Evolutionary conservation across 1,284 basidiomycete genomes (phyloP).

Genomic region (Agroathelia rolfsii): DNA sequence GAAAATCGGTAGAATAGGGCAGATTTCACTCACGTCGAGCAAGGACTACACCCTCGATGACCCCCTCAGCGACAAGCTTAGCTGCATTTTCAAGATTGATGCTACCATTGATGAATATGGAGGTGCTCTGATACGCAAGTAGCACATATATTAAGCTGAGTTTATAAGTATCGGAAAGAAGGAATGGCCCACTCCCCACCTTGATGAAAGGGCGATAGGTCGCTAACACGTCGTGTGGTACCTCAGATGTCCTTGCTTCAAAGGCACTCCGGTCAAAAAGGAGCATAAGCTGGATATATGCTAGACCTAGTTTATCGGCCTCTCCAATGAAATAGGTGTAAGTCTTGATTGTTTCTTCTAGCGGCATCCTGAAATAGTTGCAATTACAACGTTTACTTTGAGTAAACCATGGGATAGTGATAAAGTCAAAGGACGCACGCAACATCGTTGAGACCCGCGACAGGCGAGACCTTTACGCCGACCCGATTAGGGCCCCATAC

Average conservation of each 20-base stretch:
- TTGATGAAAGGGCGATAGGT: slow-evolving; percentile 27
- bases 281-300: slow-evolving; percentile 11
- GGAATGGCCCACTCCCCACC: too few species aligned
- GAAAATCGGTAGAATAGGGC: too few species aligned
- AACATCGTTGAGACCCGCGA: slow-evolving; percentile 21
- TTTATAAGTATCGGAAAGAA: too few species aligned
- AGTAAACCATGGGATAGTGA: too few species aligned
- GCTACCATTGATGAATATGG: slow-evolving; percentile 15
- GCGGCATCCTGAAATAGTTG: slow-evolving; percentile 19
- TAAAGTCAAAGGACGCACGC: slow-evolving; percentile 10
- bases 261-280: neutral
- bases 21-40: too few species aligned
- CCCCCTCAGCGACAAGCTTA: slow-evolving; percentile 11
- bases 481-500: slow-evolving; percentile 29
- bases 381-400: too few species aligned
- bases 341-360: slow-evolving; percentile 13
- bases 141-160: too few species aligned
- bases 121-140: too few species aligned
- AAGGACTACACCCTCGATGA: too few species aligned
- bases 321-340: slow-evolving; percentile 11
- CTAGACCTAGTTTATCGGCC: slow-evolving; percentile 10
- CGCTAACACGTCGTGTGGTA: slow-evolving; percentile 19
- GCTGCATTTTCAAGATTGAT: slow-evolving; percentile 16
- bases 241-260: slow-evolving; percentile 13
- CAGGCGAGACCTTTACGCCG: slow-evolving; percentile 32